Base-by-base conservation (phyloP, 2,329 filamentous ascomycete genomes). In the Diaporthe longicolla region DNA sequence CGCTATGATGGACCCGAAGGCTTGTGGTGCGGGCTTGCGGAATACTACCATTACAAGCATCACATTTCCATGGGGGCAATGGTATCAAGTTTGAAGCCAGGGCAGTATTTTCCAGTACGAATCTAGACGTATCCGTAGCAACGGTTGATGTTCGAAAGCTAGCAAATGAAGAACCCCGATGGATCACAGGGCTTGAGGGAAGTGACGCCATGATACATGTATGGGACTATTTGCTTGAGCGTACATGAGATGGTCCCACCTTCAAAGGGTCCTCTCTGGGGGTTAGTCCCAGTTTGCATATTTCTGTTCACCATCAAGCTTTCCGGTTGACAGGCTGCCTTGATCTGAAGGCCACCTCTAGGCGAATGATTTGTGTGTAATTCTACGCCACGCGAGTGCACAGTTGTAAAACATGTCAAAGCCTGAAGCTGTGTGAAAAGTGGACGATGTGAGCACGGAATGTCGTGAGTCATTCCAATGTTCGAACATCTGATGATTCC, bases 21-120 rank as follows among this genome's bases (percentile, higher is more conserved):
- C 3, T 40, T 40, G 37, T 11, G 11, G 11, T 11, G 5, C 37
- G 13, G 37, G 2, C 37, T 40, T 40, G 11, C 11, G 11, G 37
- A 40, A 4, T 40, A 32, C 29, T 32, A 32, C 29, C 29, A 40
- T 11, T 13, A 40, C 2, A 48, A 2, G 15, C 26, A 19, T 3
- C 58, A 26, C 1, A 9, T 21, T 10, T 29, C 24, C 6, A 1
- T 29, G 7, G 17, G 1, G 37, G 3, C 26, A 8, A 10, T 7
- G n/a, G 37, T 17, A 3, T 61, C 1, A 48, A 19, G 3, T 17
- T 45, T 3, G 5, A 48, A 32, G 2, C 19, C 1, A 15, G 9
- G 26, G 10, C 26, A 4, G 9, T 4, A 1, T 4, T 3, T 9
- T 17, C 1, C 10, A 40, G 3, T 7, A 8, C 4, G 15, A 4